Base-by-base conservation (phyloP, 495 filamentous ascomycete species). In the Annulohypoxylon maeteangense region DNA sequence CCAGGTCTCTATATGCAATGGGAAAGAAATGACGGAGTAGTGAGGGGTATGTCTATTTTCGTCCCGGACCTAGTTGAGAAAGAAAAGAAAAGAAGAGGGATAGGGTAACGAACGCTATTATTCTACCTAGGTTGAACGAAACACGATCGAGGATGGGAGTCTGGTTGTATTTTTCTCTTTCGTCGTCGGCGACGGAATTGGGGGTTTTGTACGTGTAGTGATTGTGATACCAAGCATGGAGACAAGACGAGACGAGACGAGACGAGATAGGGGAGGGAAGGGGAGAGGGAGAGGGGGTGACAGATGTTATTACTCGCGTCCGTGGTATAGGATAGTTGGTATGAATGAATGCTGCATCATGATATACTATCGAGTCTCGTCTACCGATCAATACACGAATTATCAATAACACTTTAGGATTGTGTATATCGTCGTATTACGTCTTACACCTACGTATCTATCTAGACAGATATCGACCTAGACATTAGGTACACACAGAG, bases 321-420 rank as follows among this genome's bases (percentile, higher is more conserved):
- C 6, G 65, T 45, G 56, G 22, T 58, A 34, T 61, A 67, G 65
- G 65, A 67, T 61, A 67, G 22, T 67, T 45, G 57, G 56, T 61
- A 61, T 61, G 65, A 67, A 66, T 66, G 63, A 48, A 61, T 54
- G 27, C 40, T 42, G 38, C 22, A 36, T 55, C 20, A 48, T 59
- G 57, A 27, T 48, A 16, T 22, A 38, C 10, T 31, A 48, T n/a
- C 11, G 20, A 20, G 20, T 7, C 25, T 44, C 5, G 16, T 18
- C 7, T 16, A 8, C 20, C 20, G 7, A 7, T 44, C 10, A 20
- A 20, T 16, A 44, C 12, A 16, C 12, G 6, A 1, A 44, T 18
- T 18, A 4, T 7, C 8, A 20, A 5, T 7, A 44, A 18, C 4
- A 44, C 16, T 44, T 44, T 16, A 44, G 20, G 16, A 44, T 3